Percentiles rank a stretch among this genome's conserved stretches.
These are phyloP conservation scores for Niebla homalea DNA, from an alignment of 495 filamentous ascomycete species.

Conservation along the genomic window DNA sequence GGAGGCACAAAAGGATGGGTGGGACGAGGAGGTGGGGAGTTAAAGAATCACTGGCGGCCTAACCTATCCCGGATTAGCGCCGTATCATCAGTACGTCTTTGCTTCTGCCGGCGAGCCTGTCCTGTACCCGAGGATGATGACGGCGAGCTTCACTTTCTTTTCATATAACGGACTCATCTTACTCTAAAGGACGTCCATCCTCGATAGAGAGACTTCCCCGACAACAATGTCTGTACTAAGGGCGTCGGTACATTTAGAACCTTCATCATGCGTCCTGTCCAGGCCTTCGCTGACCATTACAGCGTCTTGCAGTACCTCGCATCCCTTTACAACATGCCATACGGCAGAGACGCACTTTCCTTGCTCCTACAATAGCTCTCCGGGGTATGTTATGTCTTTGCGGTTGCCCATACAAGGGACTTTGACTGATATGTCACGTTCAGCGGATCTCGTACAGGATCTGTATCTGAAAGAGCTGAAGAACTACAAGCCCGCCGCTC, in stretches of 20 bases:
- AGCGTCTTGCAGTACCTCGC: slow-evolving; percentile 75
- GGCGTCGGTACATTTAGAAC: slow-evolving; percentile 42
- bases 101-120: too few species aligned
- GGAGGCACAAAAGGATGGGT: background rate
- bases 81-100: too few species aligned
- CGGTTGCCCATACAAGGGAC: background rate
- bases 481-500: slow-evolving; percentile 70
- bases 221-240: slow-evolving; percentile 24
- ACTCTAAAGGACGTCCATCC: too few species aligned
- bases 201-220: too few species aligned
- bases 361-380: slow-evolving; percentile 57
- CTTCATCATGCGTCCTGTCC: too few species aligned
- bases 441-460: slow-evolving; percentile 92
- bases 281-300: slow-evolving; percentile 18
- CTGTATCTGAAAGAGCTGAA: slow-evolving; percentile 92
- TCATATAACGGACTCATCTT: too few species aligned
- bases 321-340: slow-evolving; percentile 57
- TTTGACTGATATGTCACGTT: slow-evolving; percentile 4
- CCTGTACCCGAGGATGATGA: too few species aligned
- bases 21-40: too few species aligned
- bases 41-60: too few species aligned
- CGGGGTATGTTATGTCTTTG: slow-evolving; percentile 44
- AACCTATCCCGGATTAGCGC: too few species aligned
- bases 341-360: slow-evolving; percentile 66
- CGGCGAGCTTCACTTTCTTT: too few species aligned